A percentile compares a stretch with the other conserved stretches of the same genome.
Evolutionary conservation across 805 yeast species (phyloP).

Genomic region (Teunomyces barrocoloradensis): DNA sequence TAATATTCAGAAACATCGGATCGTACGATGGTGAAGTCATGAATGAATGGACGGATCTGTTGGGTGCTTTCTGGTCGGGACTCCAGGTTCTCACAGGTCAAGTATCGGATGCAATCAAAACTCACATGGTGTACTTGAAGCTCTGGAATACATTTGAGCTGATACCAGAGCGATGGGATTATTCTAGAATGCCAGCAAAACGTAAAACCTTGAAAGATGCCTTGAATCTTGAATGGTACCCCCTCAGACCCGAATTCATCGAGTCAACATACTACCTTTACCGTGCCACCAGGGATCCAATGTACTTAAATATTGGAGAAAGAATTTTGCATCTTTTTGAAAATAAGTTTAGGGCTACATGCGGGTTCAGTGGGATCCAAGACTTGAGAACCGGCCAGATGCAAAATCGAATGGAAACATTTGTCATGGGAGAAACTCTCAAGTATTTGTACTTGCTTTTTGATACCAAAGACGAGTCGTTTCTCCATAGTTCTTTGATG

Average conservation of each 20-base stretch:
- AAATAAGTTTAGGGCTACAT: constrained; percentile 50
- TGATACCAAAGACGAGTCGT: constrained; percentile 56
- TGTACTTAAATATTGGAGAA: constrained; percentile 74
- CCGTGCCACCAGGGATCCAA: constrained; percentile 82
- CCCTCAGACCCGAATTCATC: constrained; percentile 86
- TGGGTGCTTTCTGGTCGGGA: constrained; percentile 89
- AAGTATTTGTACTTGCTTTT: constrained; percentile 80
- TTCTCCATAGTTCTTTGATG: constrained; percentile 34
- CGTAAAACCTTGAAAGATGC: constrained; percentile 21
- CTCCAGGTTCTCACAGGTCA: constrained; percentile 78
- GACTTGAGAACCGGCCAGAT: constrained; percentile 59
- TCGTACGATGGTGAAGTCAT: constrained; percentile 47
- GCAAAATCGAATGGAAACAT: constrained; percentile 88
- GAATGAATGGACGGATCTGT: constrained; percentile 77
- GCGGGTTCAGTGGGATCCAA: constrained; percentile 81
- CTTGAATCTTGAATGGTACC: constrained; percentile 81
- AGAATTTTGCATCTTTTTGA: constrained; percentile 56
- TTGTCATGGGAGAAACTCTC: constrained; percentile 82
- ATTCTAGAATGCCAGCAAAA: constrained; percentile 8
- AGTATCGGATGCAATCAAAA: constrained; percentile 56
- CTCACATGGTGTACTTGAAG: constrained; percentile 64
- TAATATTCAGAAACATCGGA: constrained; percentile 59
- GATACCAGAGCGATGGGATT: constrained; percentile 86
- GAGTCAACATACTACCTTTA: constrained; percentile 85
- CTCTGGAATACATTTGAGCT: constrained; percentile 78